These are phyloP conservation scores for Aspergillus eucalypticola DNA, from an alignment of 2,329 filamentous ascomycete species.

Conservation along the genomic window DNA sequence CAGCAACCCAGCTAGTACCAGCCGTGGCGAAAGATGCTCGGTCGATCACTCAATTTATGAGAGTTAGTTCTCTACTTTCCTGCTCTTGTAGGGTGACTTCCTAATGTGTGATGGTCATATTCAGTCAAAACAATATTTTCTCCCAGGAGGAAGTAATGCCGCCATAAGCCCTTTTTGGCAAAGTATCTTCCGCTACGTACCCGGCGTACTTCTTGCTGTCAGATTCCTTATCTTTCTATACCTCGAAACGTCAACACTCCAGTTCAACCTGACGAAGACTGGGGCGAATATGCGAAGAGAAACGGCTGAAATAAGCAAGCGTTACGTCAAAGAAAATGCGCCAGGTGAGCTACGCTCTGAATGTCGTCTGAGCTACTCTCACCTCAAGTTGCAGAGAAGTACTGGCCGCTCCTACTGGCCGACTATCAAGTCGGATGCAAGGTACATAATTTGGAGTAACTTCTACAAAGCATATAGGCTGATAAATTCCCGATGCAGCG, in stretches of 20 bases:
- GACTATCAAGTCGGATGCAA: slow-evolving; percentile 21
- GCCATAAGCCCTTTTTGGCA: slow-evolving; percentile 1
- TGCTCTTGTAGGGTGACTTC: too few species aligned
- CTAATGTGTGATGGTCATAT: not conserved
- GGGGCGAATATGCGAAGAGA: slow-evolving; percentile 7
- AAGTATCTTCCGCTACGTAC: slow-evolving; percentile 10
- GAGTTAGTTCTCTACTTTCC: slow-evolving; percentile 1
- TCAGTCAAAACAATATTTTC: slow-evolving; percentile 17
- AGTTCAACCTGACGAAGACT: not conserved
- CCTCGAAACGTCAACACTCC: slow-evolving; percentile 10
- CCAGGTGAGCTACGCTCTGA: slow-evolving; percentile 7
- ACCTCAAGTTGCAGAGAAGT: slow-evolving; percentile 11
- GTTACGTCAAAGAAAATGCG: slow-evolving; percentile 12
- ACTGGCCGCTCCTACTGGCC: slow-evolving; percentile 19
- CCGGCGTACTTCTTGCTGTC: slow-evolving; percentile 6
- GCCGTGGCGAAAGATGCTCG: slow-evolving; percentile 11
- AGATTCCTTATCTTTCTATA: slow-evolving; percentile 11
- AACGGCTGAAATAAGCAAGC: not conserved
- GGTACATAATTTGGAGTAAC: slow-evolving; percentile 4
- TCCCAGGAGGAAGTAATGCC: slow-evolving; percentile 8
- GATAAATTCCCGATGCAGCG: not conserved
- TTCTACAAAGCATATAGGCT: not conserved
- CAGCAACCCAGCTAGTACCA: slow-evolving; percentile 17
- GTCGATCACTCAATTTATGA: slow-evolving; percentile 17
- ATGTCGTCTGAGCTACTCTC: not conserved